A percentile compares a stretch with the other conserved stretches of the same genome.
These are phyloP conservation scores for Yamadazyma epiphylla DNA, from an alignment of 1,139 yeast species.

Conservation along the genomic window DNA sequence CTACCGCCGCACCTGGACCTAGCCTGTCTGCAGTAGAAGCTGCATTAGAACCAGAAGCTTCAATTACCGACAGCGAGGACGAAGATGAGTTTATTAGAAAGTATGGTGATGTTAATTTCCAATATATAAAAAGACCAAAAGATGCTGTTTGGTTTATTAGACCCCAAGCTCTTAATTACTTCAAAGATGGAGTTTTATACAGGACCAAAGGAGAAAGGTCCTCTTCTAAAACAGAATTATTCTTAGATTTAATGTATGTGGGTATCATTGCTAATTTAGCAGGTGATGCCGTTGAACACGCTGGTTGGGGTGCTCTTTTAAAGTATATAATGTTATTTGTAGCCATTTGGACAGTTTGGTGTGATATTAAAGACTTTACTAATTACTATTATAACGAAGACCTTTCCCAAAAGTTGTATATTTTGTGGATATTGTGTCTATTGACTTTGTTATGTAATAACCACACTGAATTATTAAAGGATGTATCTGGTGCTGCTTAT, in stretches of 20 bases:
- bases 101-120: slow-evolving; percentile 49
- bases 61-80: slow-evolving; percentile 29
- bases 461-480: slow-evolving; percentile 34
- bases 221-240: slow-evolving; percentile 53
- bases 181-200: slow-evolving; percentile 53
- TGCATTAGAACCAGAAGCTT: slow-evolving; percentile 4
- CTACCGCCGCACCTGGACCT: no score
- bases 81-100: slow-evolving; percentile 46
- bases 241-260: slow-evolving; percentile 60
- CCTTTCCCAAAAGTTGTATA: slow-evolving; percentile 49
- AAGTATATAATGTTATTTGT: slow-evolving; percentile 50
- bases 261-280: slow-evolving; percentile 64
- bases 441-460: slow-evolving; percentile 53
- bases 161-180: slow-evolving; percentile 62
- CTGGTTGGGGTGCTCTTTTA: slow-evolving; percentile 45
- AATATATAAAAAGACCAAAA: slow-evolving; percentile 45
- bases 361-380: slow-evolving; percentile 61
- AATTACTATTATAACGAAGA: slow-evolving; percentile 65
- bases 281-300: slow-evolving; percentile 48
- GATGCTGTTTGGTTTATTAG: slow-evolving; percentile 43
- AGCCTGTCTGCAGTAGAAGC: no score
- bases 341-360: slow-evolving; percentile 65
- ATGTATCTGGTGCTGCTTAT: slow-evolving; percentile 35
- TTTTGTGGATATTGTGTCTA: slow-evolving; percentile 51
- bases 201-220: slow-evolving; percentile 55